These are phyloP conservation scores for Metschnikowia corniflorae DNA, from an alignment of 805 yeast genomes.

Conservation along the genomic window DNA sequence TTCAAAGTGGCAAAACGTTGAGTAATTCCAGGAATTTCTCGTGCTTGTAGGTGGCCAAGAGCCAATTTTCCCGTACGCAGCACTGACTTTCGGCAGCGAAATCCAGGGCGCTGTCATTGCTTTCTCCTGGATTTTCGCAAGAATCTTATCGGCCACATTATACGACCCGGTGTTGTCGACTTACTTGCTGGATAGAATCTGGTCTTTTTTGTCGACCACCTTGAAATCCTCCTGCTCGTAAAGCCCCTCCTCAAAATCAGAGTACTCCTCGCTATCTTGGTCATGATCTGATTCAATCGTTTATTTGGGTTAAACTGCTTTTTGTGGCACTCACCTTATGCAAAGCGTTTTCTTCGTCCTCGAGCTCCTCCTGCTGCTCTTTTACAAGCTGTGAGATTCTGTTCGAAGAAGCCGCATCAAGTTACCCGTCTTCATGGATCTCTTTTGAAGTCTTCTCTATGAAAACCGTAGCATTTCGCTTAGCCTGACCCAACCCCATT, in stretches of 20 bases:
- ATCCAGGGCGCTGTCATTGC: conserved; percentile 33
- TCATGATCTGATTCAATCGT: too few relatives aligned
- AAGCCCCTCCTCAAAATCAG: conserved; percentile 37
- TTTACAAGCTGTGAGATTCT: conserved; percentile 85
- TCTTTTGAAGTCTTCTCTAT: too few relatives aligned
- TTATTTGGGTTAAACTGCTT: too few relatives aligned
- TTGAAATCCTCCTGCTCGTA: conserved; percentile 53
- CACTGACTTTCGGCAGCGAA: conserved; percentile 77
- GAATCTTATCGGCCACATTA: conserved; percentile 86
- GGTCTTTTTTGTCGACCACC: conserved; percentile 75
- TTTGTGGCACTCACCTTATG: too few relatives aligned
- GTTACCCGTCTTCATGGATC: conserved; percentile 57
- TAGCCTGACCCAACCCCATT: too few relatives aligned
- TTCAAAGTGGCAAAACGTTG: conserved; percentile 84
- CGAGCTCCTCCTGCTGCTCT: conserved; percentile 90
- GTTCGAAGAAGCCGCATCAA: conserved; percentile 81
- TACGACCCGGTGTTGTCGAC: conserved; percentile 46
- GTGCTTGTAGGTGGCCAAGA: conserved; percentile 84
- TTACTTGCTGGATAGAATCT: conserved; percentile 77
- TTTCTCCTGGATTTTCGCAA: conserved; percentile 83
- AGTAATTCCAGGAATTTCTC: conserved; percentile 96
- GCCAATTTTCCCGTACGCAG: conserved; percentile 91
- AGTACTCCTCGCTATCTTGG: conserved; percentile 53
- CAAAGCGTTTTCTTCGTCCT: conserved; percentile 50
- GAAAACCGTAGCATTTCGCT: too few relatives aligned